Base-by-base conservation (phyloP, 176 grass and related monocot species). In the Carex parvula region DNA sequence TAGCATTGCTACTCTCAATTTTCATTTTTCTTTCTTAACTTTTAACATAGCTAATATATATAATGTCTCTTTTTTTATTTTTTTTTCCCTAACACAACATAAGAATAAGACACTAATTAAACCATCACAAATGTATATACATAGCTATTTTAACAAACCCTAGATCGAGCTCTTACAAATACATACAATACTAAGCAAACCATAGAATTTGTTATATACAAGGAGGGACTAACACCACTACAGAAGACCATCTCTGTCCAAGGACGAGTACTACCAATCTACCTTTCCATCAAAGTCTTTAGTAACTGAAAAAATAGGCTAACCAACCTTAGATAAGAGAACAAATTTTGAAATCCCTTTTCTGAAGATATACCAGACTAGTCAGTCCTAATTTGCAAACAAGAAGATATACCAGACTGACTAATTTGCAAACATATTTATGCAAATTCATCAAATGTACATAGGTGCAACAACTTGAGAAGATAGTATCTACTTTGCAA, bases 111-210 rank as follows among this genome's bases (percentile, higher is more conserved):
- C 57, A 54, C 48, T 16, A n/a, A n/a, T n/a, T n/a, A 13, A 50
- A 54, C 12, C 2, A 54, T 56, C 50, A 55, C 50, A 55, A 55
- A 54, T n/a, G n/a, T n/a, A 76, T 77, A 77, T 35, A 68, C 30
- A 70, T 77, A 55, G 73, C 73, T 77, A 56, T 16, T 70, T 17
- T 53, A 55, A 77, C 14, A 77, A 29, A 56, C 20, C 46, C 62
- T 83, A 83, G 48, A 29, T 29, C 0, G 29, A 54, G 8, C 35
- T 53, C 46, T 24, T 42, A 29, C 12, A 42, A 10, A 81, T 44
- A 53, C 80, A 68, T 54, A 64, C 79, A 83, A 83, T 83, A 83
- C 80, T 83, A 68, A 67, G 26, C 41, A 35, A 83, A 33, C 41
- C n/a, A 82, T 82, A 82, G 13, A 3, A 29, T 57, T 48, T 30